Base-by-base conservation (phyloP, 2,329 filamentous ascomycete genomes). In the Xylariaceae sp. region DNA sequence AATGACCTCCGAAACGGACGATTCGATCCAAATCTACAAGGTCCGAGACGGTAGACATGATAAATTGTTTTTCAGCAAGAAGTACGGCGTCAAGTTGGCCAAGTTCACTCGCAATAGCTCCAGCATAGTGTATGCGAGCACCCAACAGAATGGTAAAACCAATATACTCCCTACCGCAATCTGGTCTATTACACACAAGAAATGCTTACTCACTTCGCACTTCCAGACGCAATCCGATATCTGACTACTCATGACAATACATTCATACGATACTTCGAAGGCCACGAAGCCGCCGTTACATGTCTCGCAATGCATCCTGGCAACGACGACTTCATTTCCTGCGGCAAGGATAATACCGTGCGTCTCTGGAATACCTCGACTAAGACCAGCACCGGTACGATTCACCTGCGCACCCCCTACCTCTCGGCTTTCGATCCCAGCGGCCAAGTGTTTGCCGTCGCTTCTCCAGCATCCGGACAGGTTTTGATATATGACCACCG, bases 201-300 rank as follows among this genome's bases (percentile, higher is more conserved):
- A 14, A 42, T 37, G 20, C 34, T 46, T 22, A 47, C 33, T 27
- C 11, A 16, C 22, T 37, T 11, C 14, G 11, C 12, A n/a, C 14
- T 6, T 33, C 43, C 46, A 85, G 86, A 92, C 72, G 90, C 82
- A 59, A 94, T 86, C 55, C 85, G 83, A 64, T 96, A 86, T 69
- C 85, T 90, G 51, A 94, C 81, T 45, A 95, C 85, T 11, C 93
- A 98, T 67, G 93, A 97, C 67, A 96, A 97, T 70, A 87, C 85
- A 48, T 98, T 95, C 66, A 87, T 97, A 51, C 86, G 93, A 52
- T 98, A 98, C 69, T 98, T 97, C 64, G 85, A 88, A 50, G 93
- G 92, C 40, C 93, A 98, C 66, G 86, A 87, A 34, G 85, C 80
- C 48, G 76, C 83, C 44, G 93, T 98, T 27, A 97, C 92, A 16